phyloP scores from a whole-genome alignment of 2,329 filamentous ascomycete genomes.

The Rosellinia necatrix region DNA sequence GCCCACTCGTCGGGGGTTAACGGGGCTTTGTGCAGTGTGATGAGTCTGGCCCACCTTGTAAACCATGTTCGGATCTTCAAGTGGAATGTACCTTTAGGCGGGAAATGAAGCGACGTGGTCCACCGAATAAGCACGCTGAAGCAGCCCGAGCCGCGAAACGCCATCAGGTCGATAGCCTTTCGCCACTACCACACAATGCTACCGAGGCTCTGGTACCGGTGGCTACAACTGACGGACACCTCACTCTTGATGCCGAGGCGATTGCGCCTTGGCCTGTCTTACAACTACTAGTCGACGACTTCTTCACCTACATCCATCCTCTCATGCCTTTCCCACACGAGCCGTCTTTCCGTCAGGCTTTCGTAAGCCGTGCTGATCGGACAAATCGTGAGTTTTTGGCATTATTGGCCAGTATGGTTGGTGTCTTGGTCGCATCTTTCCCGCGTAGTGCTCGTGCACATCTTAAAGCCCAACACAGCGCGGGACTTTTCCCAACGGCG shows the following conservation, averaged over 20 bases:
- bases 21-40: slow-evolving; percentile 48
- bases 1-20: background rate
- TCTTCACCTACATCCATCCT: slow-evolving; percentile 82
- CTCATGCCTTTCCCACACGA: slow-evolving; percentile 79
- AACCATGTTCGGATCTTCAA: slow-evolving; percentile 59
- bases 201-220: slow-evolving; percentile 56
- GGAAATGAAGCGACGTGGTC: slow-evolving; percentile 62
- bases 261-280: slow-evolving; percentile 73
- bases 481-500: slow-evolving; percentile 69
- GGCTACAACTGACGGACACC: slow-evolving; percentile 43
- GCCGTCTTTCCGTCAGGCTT: slow-evolving; percentile 73
- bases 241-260: slow-evolving; percentile 63
- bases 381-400: slow-evolving; percentile 70
- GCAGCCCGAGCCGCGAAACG: slow-evolving; percentile 59
- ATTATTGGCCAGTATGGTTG: slow-evolving; percentile 75
- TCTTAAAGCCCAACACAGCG: slow-evolving; percentile 68
- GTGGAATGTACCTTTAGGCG: slow-evolving; percentile 63
- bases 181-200: slow-evolving; percentile 52
- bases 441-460: slow-evolving; percentile 72
- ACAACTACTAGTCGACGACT: slow-evolving; percentile 75
- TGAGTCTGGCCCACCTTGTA: slow-evolving; percentile 59
- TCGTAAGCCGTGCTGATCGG: slow-evolving; percentile 68
- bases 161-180: slow-evolving; percentile 45
- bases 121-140: slow-evolving; percentile 63
- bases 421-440: slow-evolving; percentile 74